A percentile compares a stretch with the other conserved stretches of the same genome.
These are phyloP conservation scores for Lumnitzera littorea DNA, from an alignment of 345 rosid species.

Conservation along the genomic window DNA sequence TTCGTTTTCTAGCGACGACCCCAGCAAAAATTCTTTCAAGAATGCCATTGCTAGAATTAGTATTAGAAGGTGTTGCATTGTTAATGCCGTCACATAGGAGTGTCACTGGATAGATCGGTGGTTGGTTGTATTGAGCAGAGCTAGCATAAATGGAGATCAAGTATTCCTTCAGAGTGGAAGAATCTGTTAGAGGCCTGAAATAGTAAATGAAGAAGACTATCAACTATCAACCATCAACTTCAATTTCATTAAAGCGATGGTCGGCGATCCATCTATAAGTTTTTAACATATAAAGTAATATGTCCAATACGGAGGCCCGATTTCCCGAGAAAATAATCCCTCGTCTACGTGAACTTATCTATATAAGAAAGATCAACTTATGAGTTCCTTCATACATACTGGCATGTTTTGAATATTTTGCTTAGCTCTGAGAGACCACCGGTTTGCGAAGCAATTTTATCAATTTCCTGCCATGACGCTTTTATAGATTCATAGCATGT, in stretches of 20 bases:
- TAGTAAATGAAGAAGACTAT: too few species aligned
- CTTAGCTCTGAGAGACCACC: constrained; percentile 44
- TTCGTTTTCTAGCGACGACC: constrained; percentile 28
- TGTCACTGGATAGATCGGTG: constrained; percentile 26
- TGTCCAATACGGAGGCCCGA: too few species aligned
- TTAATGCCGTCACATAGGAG: constrained; percentile 31
- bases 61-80: constrained; percentile 18
- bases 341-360: too few species aligned
- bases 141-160: constrained; percentile 23
- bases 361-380: background rate
- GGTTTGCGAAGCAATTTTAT: constrained; percentile 35
- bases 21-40: constrained; percentile 33
- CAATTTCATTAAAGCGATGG: too few species aligned
- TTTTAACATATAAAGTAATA: too few species aligned
- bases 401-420: constrained; percentile 61
- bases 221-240: too few species aligned
- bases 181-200: constrained; percentile 22
- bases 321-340: too few species aligned
- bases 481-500: constrained; percentile 17
- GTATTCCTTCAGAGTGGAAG: constrained; percentile 19
- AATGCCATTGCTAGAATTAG: background rate
- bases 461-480: constrained; percentile 50
- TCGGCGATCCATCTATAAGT: too few species aligned
- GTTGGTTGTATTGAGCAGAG: constrained; percentile 39
- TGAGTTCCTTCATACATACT: constrained; percentile 13